Evolutionary conservation across 1,284 basidiomycete genomes (phyloP).

Genomic region (Pascua sp.): DNA sequence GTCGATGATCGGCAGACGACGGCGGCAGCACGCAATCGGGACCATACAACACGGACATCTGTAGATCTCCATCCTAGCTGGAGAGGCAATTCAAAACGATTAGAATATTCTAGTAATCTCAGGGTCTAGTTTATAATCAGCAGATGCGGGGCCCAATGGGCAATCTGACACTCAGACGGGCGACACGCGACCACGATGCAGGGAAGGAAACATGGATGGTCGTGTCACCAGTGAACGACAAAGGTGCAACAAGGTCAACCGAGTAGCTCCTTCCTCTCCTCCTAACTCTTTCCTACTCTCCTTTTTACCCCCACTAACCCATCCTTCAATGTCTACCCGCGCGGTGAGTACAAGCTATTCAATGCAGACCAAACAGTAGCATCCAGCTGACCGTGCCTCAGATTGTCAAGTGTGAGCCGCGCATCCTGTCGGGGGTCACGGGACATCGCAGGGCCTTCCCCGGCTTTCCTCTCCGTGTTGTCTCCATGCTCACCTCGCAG

Average conservation of each 20-base stretch:
- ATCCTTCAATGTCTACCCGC: constrained; percentile 38
- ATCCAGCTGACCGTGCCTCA: constrained; percentile 17
- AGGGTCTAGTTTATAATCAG: no score
- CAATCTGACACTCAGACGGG: no score
- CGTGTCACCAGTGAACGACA: not conserved
- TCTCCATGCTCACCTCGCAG: constrained; percentile 50
- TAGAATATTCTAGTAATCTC: no score
- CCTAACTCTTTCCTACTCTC: not conserved
- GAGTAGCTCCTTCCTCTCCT: no score
- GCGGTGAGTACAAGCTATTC: constrained; percentile 31
- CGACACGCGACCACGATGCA: no score
- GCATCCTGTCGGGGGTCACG: not conserved
- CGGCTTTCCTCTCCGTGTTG: not conserved
- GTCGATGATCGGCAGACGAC: no score
- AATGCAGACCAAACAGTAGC: not conserved
- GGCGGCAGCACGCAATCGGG: no score
- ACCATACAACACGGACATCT: no score
- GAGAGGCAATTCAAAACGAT: no score
- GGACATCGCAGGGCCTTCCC: not conserved
- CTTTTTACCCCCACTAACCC: not conserved
- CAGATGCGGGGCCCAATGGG: no score
- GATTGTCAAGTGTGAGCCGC: constrained; percentile 46
- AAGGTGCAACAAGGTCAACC: not conserved
- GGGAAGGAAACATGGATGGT: not conserved
- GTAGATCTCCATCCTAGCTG: no score